phyloP scores from a whole-genome alignment of 805 yeast species.

The Teunomyces lycoperdinae region DNA sequence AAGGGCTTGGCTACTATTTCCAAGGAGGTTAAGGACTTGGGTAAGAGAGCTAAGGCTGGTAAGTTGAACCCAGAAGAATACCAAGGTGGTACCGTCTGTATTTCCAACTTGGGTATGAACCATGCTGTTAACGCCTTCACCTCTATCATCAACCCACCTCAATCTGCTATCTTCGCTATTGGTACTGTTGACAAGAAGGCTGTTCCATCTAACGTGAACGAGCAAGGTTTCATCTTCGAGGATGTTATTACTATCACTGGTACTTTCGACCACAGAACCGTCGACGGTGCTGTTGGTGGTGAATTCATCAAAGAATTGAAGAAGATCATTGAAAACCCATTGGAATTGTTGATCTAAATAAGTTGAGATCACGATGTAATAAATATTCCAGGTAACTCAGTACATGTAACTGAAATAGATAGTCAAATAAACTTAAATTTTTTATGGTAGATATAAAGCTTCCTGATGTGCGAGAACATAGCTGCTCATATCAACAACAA shows the following conservation, averaged over 20 bases:
- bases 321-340: constrained; percentile 90
- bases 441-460: too few relatives aligned
- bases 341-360: constrained; percentile 79
- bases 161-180: constrained; percentile 88
- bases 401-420: constrained; percentile 1
- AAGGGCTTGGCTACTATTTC: constrained; percentile 88
- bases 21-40: constrained; percentile 81
- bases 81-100: constrained; percentile 99
- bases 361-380: not conserved
- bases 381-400: not conserved
- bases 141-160: constrained; percentile 97
- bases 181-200: constrained; percentile 93
- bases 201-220: constrained; percentile 86
- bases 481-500: too few relatives aligned
- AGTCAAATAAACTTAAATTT: not conserved
- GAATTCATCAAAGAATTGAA: constrained; percentile 94
- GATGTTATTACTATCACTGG: constrained; percentile 91
- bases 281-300: constrained; percentile 98
- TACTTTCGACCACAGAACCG: constrained; percentile 95
- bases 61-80: constrained; percentile 94
- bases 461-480: too few relatives aligned
- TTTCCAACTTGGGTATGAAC: constrained; percentile 99
- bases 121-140: constrained; percentile 89
- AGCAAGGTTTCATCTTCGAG: constrained; percentile 89
- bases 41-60: constrained; percentile 92